Evolutionary conservation across 2,329 filamentous ascomycete species (phyloP), one percentile per base, ranked within the genome.

Genomic region (Sordariomycetes sp.): DNA sequence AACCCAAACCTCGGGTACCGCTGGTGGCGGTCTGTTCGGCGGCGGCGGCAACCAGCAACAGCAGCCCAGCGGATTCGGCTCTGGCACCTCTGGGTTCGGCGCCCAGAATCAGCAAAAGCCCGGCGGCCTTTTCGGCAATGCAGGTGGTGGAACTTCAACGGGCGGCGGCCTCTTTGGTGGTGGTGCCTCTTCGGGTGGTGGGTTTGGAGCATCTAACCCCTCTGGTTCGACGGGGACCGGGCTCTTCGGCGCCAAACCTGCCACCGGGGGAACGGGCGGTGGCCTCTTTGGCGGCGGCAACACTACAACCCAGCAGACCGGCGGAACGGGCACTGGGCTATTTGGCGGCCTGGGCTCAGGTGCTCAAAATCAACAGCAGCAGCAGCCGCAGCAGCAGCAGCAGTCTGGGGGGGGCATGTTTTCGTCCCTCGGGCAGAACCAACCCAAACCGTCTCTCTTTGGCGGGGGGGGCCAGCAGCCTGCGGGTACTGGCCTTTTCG

Each of bases 361-460:
- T 55, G 60, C 55, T 34, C 67, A 74, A 58, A 61, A 73, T 61
- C 71, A 72, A 59, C 74, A 74, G 60, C 46, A 67, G 69, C 24
- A 67, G 69, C 74, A 74, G 60, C 46, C 67, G 69, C 24, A 67
- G 69, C 74, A 74, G 60, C 46, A 67, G 37, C 73, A 69, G 46
- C 67, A 70, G 32, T 69, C 40, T 74, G 46, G 46, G 20, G 46
- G 46, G 8, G 46, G 46, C 50, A 64, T 86, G 6, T 84, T 85
- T 61, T 48, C 56, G 3, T 67, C 65, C 40, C 63, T 77, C 68
- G 78, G 70, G 53, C 79, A 82, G 64, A 76, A 75, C 65, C 76
- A 80, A 63, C 74, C 77, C 58, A 83, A 82, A 64, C 78, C 82
- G 3, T 73, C 76, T n/a, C 64, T 84, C 16, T 85, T 86, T 61